phyloP scores from a whole-genome alignment of 371 early-diverging fungal genomes.

The Saksenaea oblongispora region DNA sequence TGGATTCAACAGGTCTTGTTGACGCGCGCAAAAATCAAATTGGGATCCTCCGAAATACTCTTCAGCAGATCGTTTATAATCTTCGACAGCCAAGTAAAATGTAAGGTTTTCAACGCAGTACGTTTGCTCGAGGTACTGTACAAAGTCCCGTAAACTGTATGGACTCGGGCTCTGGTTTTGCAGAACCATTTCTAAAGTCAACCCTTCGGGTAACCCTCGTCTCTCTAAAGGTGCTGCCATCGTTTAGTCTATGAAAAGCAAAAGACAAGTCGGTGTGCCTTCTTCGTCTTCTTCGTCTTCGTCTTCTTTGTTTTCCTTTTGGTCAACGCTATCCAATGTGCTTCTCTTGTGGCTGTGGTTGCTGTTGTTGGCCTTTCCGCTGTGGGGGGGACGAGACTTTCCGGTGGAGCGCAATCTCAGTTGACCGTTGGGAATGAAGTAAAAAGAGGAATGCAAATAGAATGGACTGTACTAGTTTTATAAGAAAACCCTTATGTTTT shows the following conservation, averaged over 20 bases:
- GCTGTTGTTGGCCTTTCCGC: too few species aligned
- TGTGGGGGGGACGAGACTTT: too few species aligned
- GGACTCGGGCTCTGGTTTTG: constrained; percentile 28
- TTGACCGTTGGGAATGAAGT: too few species aligned
- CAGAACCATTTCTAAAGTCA: constrained; percentile 41
- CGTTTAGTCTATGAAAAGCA: neutral
- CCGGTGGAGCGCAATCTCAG: too few species aligned
- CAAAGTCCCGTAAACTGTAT: constrained; percentile 35
- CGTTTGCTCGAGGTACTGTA: constrained; percentile 31
- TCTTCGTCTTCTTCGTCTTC: neutral
- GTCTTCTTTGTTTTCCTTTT: too few species aligned
- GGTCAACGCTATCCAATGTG: too few species aligned
- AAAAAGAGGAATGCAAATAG: too few species aligned
- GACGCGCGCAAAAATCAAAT: neutral
- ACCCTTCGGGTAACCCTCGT: constrained; percentile 24
- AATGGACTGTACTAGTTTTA: too few species aligned
- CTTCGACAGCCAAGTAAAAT: constrained; percentile 35
- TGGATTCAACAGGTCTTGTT: constrained; percentile 11
- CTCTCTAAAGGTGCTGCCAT: neutral
- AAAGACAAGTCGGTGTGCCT: neutral
- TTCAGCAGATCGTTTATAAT: constrained; percentile 22
- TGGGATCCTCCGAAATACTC: constrained; percentile 14
- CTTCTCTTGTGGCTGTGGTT: too few species aligned
- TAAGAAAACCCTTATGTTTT: too few species aligned
- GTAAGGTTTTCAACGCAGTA: constrained; percentile 41